These are phyloP conservation scores for Capronia americana DNA, from an alignment of 2,329 filamentous ascomycete species.

Conservation along the genomic window DNA sequence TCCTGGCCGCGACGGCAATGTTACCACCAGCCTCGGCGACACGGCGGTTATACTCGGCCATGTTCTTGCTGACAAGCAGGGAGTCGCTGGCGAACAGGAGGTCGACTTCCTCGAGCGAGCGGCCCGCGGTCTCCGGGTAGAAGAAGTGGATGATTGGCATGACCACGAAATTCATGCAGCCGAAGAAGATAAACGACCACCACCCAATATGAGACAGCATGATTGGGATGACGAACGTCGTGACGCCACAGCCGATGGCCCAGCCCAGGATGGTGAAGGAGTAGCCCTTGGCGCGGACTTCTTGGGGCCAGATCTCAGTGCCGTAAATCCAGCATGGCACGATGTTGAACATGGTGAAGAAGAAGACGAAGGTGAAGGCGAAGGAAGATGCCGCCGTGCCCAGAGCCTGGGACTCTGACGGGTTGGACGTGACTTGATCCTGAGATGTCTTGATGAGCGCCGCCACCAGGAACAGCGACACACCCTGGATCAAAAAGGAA, in stretches of 20 bases:
- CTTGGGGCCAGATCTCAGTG: constrained; percentile 58
- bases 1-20: constrained; percentile 42
- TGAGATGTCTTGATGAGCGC: constrained; percentile 38
- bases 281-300: constrained; percentile 60
- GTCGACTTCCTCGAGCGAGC: constrained; percentile 54
- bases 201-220: constrained; percentile 50
- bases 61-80: constrained; percentile 44
- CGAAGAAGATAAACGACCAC: constrained; percentile 55
- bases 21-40: constrained; percentile 43
- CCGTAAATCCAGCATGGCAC: constrained; percentile 63
- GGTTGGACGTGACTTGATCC: constrained; percentile 30
- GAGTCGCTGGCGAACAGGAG: constrained; percentile 51
- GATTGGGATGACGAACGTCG: constrained; percentile 48
- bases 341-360: constrained; percentile 68
- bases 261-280: constrained; percentile 59
- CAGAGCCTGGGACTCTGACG: constrained; percentile 30
- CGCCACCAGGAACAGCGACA: constrained; percentile 38
- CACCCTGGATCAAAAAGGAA: constrained; percentile 39
- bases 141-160: constrained; percentile 62
- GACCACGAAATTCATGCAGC: constrained; percentile 52
- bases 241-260: constrained; percentile 53
- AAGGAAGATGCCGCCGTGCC: constrained; percentile 38
- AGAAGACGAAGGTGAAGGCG: constrained; percentile 67
- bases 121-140: constrained; percentile 58
- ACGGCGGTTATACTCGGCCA: constrained; percentile 43